Conservation (phyloP, 352 stramenopile genomes). For the Phytophthora tentaculata region DNA sequence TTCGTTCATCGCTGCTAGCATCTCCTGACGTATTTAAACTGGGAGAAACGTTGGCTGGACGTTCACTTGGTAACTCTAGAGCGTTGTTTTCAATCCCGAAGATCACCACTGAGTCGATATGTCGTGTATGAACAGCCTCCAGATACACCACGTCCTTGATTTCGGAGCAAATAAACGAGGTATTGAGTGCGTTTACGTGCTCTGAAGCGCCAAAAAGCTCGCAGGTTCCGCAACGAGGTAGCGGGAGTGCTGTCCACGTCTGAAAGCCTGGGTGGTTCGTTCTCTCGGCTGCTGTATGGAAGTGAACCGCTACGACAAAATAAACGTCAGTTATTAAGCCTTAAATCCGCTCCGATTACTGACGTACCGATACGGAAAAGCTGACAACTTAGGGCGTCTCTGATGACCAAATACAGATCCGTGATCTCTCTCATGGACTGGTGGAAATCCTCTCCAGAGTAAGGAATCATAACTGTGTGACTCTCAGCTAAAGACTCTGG, state of each 20-base stretch:
- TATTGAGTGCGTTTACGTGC: not conserved
- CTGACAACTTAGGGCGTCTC: slow-evolving; percentile 59
- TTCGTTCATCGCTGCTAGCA: slow-evolving; percentile 4
- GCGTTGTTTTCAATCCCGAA: slow-evolving; percentile 5
- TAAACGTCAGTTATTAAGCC: slow-evolving; percentile 1
- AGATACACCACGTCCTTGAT: slow-evolving; percentile 43
- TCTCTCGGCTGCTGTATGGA: slow-evolving; percentile 19
- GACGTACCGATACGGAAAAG: slow-evolving; percentile 65
- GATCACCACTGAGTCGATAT: not conserved
- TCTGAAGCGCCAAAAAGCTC: slow-evolving; percentile 42
- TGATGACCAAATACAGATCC: slow-evolving; percentile 53
- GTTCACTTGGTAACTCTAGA: not conserved
- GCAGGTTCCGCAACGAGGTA: slow-evolving; percentile 63
- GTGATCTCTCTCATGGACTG: slow-evolving; percentile 28
- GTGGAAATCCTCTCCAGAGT: slow-evolving; percentile 17
- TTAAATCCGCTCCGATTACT: too few relatives aligned
- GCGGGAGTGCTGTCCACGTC: slow-evolving; percentile 46
- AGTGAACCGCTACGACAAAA: slow-evolving; percentile 27
- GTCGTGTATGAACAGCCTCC: slow-evolving; percentile 21
- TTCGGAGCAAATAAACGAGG: slow-evolving; percentile 31
- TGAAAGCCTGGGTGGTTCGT: slow-evolving; percentile 30
- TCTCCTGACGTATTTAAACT: slow-evolving; percentile 1
- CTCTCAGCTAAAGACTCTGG: not conserved
- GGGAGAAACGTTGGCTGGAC: not conserved
- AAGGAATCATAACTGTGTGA: slow-evolving; percentile 31